Evolutionary conservation across 805 yeast species (phyloP).

Genomic region (Brettanomyces custersianus): DNA sequence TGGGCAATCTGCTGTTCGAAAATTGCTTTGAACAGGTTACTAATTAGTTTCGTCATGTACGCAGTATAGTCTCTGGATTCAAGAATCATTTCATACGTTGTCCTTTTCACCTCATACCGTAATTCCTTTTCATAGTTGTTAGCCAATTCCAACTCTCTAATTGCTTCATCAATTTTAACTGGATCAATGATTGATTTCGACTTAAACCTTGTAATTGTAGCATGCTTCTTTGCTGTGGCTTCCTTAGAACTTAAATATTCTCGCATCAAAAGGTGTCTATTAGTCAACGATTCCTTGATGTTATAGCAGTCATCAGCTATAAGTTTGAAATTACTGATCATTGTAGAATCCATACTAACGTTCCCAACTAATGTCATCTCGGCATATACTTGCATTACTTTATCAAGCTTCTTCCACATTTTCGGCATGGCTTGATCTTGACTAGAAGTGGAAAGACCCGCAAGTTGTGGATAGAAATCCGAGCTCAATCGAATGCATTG

Average conservation of each 20-base stretch:
- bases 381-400: slow-evolving; percentile 58
- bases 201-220: slow-evolving; percentile 62
- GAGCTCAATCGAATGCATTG: slow-evolving; percentile 33
- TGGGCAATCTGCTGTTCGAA: slow-evolving; percentile 71
- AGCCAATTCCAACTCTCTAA: slow-evolving; percentile 69
- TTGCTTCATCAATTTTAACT: slow-evolving; percentile 82
- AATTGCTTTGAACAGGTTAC: slow-evolving; percentile 44
- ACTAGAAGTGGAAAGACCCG: slow-evolving; percentile 33
- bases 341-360: slow-evolving; percentile 59
- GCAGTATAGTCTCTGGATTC: slow-evolving; percentile 57
- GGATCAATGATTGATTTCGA: slow-evolving; percentile 74
- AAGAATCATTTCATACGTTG: slow-evolving; percentile 75
- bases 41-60: slow-evolving; percentile 44
- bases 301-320: slow-evolving; percentile 71
- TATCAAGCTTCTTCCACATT: slow-evolving; percentile 73
- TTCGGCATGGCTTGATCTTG: slow-evolving; percentile 59
- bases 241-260: slow-evolving; percentile 77
- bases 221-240: slow-evolving; percentile 59
- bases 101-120: slow-evolving; percentile 68
- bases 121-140: slow-evolving; percentile 67
- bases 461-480: slow-evolving; percentile 39
- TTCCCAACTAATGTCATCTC: slow-evolving; percentile 70
- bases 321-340: slow-evolving; percentile 66
- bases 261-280: slow-evolving; percentile 86
- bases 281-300: slow-evolving; percentile 87